These are phyloP conservation scores for Chlorella sp. DNA, from an alignment of 139 green algal genomes.

Conservation along the genomic window DNA sequence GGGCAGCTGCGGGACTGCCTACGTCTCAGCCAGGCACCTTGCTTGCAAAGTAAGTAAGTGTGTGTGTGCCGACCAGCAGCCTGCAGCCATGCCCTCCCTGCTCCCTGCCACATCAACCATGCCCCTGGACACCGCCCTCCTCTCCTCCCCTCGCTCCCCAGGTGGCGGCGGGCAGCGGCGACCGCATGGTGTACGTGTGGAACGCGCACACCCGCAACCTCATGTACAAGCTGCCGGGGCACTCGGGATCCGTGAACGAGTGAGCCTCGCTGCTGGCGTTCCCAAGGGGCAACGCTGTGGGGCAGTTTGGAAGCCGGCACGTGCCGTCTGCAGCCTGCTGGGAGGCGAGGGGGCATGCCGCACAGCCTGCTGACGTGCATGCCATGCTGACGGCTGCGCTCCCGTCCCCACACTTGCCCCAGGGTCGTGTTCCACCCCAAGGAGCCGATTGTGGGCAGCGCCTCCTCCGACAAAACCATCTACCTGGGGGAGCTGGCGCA, in stretches of 20 bases:
- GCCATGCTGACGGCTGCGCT: no score
- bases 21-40: no score
- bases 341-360: no score
- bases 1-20: no score
- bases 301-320: no score
- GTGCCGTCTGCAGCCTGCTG: no score
- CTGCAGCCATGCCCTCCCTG: no score
- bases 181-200: slow-evolving; percentile 89
- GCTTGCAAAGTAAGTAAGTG: no score
- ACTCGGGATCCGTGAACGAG: slow-evolving; percentile 94
- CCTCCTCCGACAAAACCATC: slow-evolving; percentile 79
- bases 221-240: slow-evolving; percentile 91
- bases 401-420: no score
- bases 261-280: slow-evolving; percentile 35
- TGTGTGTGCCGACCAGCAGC: no score
- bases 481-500: slow-evolving; percentile 85
- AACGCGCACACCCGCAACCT: slow-evolving; percentile 62
- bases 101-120: not conserved
- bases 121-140: not conserved
- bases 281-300: no score
- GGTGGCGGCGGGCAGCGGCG: slow-evolving; percentile 83
- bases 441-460: slow-evolving; percentile 84
- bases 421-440: slow-evolving; percentile 89
- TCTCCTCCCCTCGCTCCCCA: slow-evolving; percentile 14
- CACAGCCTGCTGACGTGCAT: no score